Percentiles rank a stretch among this genome's conserved stretches.
Evolutionary conservation across 805 yeast species (phyloP).

Genomic region (Nematodospora valgi): DNA sequence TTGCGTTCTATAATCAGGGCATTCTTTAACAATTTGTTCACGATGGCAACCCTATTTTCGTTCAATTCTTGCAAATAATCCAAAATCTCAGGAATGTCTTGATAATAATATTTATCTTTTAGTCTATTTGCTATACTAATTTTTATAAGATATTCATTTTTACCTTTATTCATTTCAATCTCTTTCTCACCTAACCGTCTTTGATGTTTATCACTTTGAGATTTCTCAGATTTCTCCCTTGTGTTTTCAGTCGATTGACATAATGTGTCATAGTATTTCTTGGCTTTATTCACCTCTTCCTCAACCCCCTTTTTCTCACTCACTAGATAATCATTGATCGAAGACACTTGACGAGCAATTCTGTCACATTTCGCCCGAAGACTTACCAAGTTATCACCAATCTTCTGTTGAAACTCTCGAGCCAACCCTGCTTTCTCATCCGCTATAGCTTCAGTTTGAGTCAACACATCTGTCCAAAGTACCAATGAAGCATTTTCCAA

Average conservation of each 20-base stretch:
- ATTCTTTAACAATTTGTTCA: conserved; percentile 64
- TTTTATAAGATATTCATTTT: conserved; percentile 76
- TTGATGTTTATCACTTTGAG: conserved; percentile 44
- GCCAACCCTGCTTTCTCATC: conserved; percentile 61
- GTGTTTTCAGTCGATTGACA: conserved; percentile 80
- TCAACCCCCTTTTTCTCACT: conserved; percentile 47
- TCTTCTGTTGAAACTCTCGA: conserved; percentile 53
- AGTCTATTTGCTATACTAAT: conserved; percentile 84
- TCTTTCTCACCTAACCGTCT: conserved; percentile 61
- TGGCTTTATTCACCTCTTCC: conserved; percentile 58
- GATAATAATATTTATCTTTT: conserved; percentile 89
- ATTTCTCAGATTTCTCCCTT: conserved; percentile 68
- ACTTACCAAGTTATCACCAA: conserved; percentile 58
- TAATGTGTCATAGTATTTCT: conserved; percentile 73
- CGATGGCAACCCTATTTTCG: conserved; percentile 68
- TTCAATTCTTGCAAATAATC: conserved; percentile 83
- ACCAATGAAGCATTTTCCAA: conserved; percentile 83
- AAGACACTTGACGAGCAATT: conserved; percentile 52
- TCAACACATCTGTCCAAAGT: conserved; percentile 84
- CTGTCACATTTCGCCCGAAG: conserved; percentile 52
- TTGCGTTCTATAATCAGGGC: conserved; percentile 60
- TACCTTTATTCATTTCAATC: conserved; percentile 80
- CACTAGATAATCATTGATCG: conserved; percentile 56
- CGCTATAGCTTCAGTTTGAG: conserved; percentile 79
- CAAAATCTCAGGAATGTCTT: conserved; percentile 86